Conservation (phyloP, 768 basidiomycete species). For the Cytidiella melzeri region DNA sequence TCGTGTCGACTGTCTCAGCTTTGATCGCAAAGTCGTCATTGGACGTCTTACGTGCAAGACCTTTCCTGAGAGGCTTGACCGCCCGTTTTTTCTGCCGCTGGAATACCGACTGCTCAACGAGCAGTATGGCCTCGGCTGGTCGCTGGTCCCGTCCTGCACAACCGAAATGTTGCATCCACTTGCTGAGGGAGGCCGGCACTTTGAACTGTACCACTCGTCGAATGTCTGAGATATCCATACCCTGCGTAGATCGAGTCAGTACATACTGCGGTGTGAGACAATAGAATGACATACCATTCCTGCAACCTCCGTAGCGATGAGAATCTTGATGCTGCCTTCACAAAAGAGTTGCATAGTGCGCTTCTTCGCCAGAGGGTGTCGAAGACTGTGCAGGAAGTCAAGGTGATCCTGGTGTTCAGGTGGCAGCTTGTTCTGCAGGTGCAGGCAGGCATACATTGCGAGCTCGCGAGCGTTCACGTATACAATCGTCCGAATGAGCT, state of each 20-base stretch:
- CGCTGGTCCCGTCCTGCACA: too few relatives aligned
- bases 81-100: too few relatives aligned
- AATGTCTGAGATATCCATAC: slow-evolving; percentile 28
- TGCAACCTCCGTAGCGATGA: slow-evolving; percentile 4
- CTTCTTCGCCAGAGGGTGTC: background rate
- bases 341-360: background rate
- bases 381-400: background rate
- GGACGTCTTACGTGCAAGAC: too few relatives aligned
- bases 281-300: slow-evolving; percentile 5
- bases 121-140: too few relatives aligned
- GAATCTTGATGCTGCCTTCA: background rate
- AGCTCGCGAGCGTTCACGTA: background rate
- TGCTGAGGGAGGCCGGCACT: too few relatives aligned
- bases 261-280: background rate
- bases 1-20: too few relatives aligned
- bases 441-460: background rate
- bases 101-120: too few relatives aligned
- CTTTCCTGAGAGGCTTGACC: too few relatives aligned
- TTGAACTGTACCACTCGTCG: slow-evolving; percentile 31
- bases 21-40: too few relatives aligned
- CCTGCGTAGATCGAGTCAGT: background rate
- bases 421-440: background rate
- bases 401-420: background rate
- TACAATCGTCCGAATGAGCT: background rate
- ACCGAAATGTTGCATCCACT: too few relatives aligned